Evolutionary conservation across 2,329 filamentous ascomycete species (phyloP), one percentile per base, ranked within the genome.

Genomic region (Fusarium chuoi): DNA sequence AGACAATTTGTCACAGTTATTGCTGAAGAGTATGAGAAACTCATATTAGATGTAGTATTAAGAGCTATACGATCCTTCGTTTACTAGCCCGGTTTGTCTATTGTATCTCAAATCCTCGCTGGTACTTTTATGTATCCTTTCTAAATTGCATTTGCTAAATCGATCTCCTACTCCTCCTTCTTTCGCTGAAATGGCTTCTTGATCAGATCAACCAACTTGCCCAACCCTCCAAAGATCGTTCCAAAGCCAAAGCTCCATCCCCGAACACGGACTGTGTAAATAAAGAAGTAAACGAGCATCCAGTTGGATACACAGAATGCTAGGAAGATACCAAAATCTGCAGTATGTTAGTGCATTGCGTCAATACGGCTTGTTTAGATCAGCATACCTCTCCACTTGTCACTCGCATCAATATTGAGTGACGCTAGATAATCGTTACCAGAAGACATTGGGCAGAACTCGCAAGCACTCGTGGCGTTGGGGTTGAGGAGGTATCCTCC

Each of bases 231-330:
- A 62, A 76, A 76, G 7, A 76, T 38, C 18, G 56, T 68, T 14
- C 89, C 89, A 65, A 94, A 85, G 0, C 92, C 93, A 81, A 94
- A 94, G 28, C 83, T 88, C 91, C 92, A 94, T 13, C 91, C 88
- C 72, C 87, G 87, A 62, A 94, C 89, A 24, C 93, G 86, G 12
- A 94, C 91, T 6, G 89, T 92, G 82, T 92, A 95, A 64, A 94
- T 90, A 78, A 95, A 94, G 82, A 94, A 93, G 80, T 93, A 93
- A 2, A 94, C 91, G 61, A 94, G 72, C 45, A 87, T 83, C 90
- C 90, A 94, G 78, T 94, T 94, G 57, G 89, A 91, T 20, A 92
- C 83, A 59, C 89, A 89, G 79, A 94, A 95, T 4, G 89, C 90
- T 14, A 93, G 75, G 83, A 94, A 93, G 68, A 94, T 91, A 13